Percentiles rank a stretch among this genome's conserved stretches.
Evolutionary conservation across 495 filamentous ascomycete genomes (phyloP).

Genomic region (Penicillium silybi): DNA sequence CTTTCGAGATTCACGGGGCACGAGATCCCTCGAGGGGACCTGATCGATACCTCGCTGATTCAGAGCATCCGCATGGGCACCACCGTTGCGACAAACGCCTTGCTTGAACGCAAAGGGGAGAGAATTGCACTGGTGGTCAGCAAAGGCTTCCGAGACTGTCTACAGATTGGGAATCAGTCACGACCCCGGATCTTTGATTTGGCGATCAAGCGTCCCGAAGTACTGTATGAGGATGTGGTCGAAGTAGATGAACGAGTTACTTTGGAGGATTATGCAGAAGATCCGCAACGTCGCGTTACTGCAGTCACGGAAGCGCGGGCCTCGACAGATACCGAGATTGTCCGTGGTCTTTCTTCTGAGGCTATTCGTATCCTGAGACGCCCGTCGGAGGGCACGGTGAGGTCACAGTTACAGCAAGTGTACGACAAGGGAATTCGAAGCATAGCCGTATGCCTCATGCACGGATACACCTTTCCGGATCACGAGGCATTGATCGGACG

Average conservation of each 20-base stretch:
- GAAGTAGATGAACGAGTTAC: conserved; percentile 81
- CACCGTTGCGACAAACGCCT: conserved; percentile 77
- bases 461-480: conserved; percentile 46
- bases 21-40: conserved; percentile 71
- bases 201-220: conserved; percentile 66
- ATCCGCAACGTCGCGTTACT: conserved; percentile 21
- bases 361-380: conserved; percentile 38
- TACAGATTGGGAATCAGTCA: conserved; percentile 76
- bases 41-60: conserved; percentile 72
- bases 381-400: conserved; percentile 19
- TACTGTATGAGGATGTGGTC: conserved; percentile 64
- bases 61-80: conserved; percentile 81
- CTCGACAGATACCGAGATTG: conserved; percentile 5
- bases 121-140: conserved; percentile 81
- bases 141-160: conserved; percentile 81
- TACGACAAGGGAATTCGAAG: conserved; percentile 36
- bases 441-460: conserved; percentile 46
- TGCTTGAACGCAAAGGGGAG: conserved; percentile 88
- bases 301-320: conserved; percentile 4
- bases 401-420: conserved; percentile 31
- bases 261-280: conserved; percentile 53
- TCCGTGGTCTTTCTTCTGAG: conserved; percentile 30
- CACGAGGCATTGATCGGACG: conserved; percentile 29
- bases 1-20: conserved; percentile 66
- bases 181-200: conserved; percentile 73